phyloP scores from a whole-genome alignment of 2,329 filamentous ascomycete genomes.

The Monosporascus sp. region DNA sequence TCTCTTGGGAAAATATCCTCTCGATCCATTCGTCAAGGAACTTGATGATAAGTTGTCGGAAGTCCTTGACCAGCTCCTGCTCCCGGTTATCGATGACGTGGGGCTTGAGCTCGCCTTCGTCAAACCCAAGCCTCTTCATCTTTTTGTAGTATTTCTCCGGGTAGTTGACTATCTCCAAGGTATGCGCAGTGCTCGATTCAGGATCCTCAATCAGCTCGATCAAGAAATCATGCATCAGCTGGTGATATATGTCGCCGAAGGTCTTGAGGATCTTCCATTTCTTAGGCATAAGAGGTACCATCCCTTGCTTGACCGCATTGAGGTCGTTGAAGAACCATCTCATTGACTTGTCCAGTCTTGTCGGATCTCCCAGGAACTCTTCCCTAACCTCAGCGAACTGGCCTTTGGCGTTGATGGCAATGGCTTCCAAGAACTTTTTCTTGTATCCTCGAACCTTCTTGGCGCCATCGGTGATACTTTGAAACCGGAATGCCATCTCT shows the following conservation, averaged over 20 bases:
- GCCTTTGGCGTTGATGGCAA: conserved; percentile 66
- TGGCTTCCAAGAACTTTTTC: conserved; percentile 83
- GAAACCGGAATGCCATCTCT: conserved; percentile 87
- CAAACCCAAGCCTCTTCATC: conserved; percentile 85
- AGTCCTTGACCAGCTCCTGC: conserved; percentile 85
- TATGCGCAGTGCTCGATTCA: conserved; percentile 77
- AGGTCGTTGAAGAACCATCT: conserved; percentile 98
- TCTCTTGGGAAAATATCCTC: conserved; percentile 79
- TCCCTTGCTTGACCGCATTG: conserved; percentile 88
- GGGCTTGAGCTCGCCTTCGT: conserved; percentile 69
- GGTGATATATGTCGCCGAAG: conserved; percentile 87
- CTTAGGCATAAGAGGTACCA: conserved; percentile 86
- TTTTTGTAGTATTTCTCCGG: conserved; percentile 94
- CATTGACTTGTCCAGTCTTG: conserved; percentile 77
- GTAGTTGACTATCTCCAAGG: conserved; percentile 91
- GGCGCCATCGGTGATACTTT: conserved; percentile 89
- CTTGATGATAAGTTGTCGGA: conserved; percentile 90
- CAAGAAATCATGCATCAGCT: conserved; percentile 92
- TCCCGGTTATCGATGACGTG: conserved; percentile 90
- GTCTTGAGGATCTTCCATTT: conserved; percentile 95
- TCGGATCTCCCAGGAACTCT: conserved; percentile 77
- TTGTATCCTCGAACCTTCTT: conserved; percentile 94
- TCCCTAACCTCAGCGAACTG: conserved; percentile 70
- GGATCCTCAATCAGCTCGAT: conserved; percentile 77
- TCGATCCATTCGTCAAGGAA: conserved; percentile 98